phyloP scores from a whole-genome alignment of 1,284 basidiomycete species.

The Austroboletus novae-zelandiae region DNA sequence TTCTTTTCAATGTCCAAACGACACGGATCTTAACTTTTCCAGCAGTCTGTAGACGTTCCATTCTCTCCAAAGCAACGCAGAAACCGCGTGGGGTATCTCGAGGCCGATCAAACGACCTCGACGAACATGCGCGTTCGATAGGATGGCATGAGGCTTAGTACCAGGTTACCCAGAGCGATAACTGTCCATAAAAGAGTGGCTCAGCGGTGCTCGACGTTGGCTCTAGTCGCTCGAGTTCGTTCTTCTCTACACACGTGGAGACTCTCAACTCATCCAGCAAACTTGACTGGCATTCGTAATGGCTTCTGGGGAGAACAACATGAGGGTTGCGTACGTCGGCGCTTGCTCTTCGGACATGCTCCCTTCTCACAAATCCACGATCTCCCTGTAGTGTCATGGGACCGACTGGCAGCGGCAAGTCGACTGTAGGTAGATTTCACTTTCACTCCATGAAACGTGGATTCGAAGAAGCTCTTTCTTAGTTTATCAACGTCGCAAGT shows the following conservation, averaged over 20 bases:
- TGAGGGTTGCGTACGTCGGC: slow-evolving; percentile 25
- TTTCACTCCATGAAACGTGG: not conserved
- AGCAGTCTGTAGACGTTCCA: not conserved
- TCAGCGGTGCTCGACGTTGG: not conserved
- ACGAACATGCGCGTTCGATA: not conserved
- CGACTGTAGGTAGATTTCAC: slow-evolving; percentile 32
- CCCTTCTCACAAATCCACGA: not conserved
- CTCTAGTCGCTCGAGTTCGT: not conserved
- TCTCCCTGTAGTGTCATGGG: slow-evolving; percentile 40
- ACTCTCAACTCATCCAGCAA: not conserved
- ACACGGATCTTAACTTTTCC: not conserved
- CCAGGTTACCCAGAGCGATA: not conserved
- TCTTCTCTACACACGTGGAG: not conserved
- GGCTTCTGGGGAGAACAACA: slow-evolving; percentile 14
- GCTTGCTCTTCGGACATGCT: not conserved
- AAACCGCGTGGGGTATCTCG: slow-evolving; percentile 16
- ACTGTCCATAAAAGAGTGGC: slow-evolving; percentile 12
- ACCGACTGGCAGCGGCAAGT: slow-evolving; percentile 44
- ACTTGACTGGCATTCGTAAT: slow-evolving; percentile 12
- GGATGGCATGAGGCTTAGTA: not conserved
- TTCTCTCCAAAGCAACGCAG: not conserved
- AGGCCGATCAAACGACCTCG: slow-evolving; percentile 10
- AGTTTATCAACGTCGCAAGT: slow-evolving; percentile 38
- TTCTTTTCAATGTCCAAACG: not conserved
- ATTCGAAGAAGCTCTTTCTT: slow-evolving; percentile 1